Base-by-base conservation (phyloP, 2,329 filamentous ascomycete genomes). In the Elsinoe arachidis region DNA sequence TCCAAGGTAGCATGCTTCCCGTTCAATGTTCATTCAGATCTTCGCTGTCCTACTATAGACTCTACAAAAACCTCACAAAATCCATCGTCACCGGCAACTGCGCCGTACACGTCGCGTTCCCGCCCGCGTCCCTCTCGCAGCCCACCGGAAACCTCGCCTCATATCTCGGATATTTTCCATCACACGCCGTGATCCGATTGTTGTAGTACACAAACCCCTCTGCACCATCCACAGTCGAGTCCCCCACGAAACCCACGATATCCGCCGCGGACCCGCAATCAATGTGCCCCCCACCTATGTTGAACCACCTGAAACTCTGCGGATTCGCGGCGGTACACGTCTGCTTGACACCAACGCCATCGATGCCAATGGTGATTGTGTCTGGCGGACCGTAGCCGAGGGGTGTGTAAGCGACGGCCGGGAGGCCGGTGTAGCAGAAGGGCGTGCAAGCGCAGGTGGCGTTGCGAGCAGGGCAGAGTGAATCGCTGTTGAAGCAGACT, bases 201-300 rank as follows among this genome's bases (percentile, higher is more conserved):
- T 56, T 56, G 14, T 19, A 56, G 33, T 56, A 56, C 9, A 56
- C 54, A 30, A 23, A 47, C 15, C 54, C 54, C 15, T 30, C 23
- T 14, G 7, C 21, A 14, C 54, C 54, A 15, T 56, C 43, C 41
- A 38, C 47, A 34, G 47, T 49, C 15, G 34, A 43, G 17, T 56
- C 41, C 15, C 54, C 54, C 15, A 15, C 19, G 17, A 56, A 56
- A n/a, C 54, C 54, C n/a, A 56, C 47, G n/a, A 7, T 23, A 26
- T 56, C 54, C 19, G 54, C 54, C 39, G 54, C 54, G 5, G 54
- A 56, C 10, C 54, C 54, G 23, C 54, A 46, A 21, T 46, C 54
- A 15, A 56, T 47, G 19, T 56, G 54, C 1, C 54, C 54, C 2
- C 10, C 10, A 39, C 54, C 54, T 14, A 56, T 34, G 15, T 56